Evolutionary conservation across 148 eudicot species (phyloP).

Genomic region (Amaranthus palmeri): DNA sequence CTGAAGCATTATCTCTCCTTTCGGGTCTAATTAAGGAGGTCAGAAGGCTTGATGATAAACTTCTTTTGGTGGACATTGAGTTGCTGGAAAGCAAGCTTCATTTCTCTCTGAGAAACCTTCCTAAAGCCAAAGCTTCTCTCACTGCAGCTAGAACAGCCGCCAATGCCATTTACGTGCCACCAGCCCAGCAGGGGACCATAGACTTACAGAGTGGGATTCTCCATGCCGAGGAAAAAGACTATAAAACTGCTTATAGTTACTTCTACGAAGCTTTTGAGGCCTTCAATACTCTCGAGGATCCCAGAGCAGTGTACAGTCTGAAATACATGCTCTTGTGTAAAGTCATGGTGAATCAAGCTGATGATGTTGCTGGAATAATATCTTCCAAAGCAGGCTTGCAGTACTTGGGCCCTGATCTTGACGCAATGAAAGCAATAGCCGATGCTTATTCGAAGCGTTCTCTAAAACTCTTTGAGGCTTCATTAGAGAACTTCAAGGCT

Average conservation of each 20-base stretch:
- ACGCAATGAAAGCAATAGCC: slow-evolving; percentile 51
- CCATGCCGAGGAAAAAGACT: slow-evolving; percentile 51
- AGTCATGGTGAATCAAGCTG: slow-evolving; percentile 52
- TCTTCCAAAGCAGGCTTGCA: slow-evolving; percentile 46
- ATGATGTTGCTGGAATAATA: slow-evolving; percentile 46
- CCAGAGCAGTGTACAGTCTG: slow-evolving; percentile 45
- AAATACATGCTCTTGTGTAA: slow-evolving; percentile 49
- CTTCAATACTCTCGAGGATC: slow-evolving; percentile 47
- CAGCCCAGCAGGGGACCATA: slow-evolving; percentile 51
- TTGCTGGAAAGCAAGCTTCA: slow-evolving; percentile 45
- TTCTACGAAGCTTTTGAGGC: slow-evolving; percentile 52
- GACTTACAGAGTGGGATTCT: slow-evolving; percentile 48
- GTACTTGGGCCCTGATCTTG: slow-evolving; percentile 46
- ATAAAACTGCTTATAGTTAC: slow-evolving; percentile 43
- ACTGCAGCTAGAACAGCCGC: slow-evolving; percentile 52
- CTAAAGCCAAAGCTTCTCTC: slow-evolving; percentile 50
- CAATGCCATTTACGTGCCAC: slow-evolving; percentile 50
- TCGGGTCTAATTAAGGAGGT: slow-evolving; percentile 46
- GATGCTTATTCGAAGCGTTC: slow-evolving; percentile 47
- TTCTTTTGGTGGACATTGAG: slow-evolving; percentile 48
- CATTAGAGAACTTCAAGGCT: slow-evolving; percentile 36
- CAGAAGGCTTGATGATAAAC: slow-evolving; percentile 48
- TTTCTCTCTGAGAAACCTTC: slow-evolving; percentile 46
- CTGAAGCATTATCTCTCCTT: slow-evolving; percentile 42
- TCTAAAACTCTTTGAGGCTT: slow-evolving; percentile 40